Evolutionary conservation across 768 basidiomycete genomes (phyloP).

Genomic region (Collybiopsis confluens): DNA sequence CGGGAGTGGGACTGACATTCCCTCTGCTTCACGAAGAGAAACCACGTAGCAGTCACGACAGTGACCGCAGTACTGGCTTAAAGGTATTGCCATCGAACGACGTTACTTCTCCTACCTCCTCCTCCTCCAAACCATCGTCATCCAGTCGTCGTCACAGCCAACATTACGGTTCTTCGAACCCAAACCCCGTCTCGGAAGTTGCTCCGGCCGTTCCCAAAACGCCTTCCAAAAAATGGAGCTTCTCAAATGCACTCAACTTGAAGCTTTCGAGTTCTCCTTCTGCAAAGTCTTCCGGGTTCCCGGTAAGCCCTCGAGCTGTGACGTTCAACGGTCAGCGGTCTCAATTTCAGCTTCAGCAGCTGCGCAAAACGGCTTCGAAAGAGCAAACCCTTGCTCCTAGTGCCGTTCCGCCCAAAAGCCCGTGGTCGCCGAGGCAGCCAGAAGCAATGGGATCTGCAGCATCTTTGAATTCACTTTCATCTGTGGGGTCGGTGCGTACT

Average conservation of each 20-base stretch:
- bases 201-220: slow-evolving; percentile 56
- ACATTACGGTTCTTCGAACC: slow-evolving; percentile 29
- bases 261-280: slow-evolving; percentile 67
- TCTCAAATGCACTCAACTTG: slow-evolving; percentile 80
- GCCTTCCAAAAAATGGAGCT: slow-evolving; percentile 96
- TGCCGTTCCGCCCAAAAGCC: slow-evolving; percentile 33
- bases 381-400: slow-evolving; percentile 51
- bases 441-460: slow-evolving; percentile 78
- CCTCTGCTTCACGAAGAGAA: slow-evolving; percentile 42
- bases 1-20: slow-evolving; percentile 51
- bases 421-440: slow-evolving; percentile 68
- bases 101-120: slow-evolving; percentile 47
- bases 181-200: slow-evolving; percentile 38
- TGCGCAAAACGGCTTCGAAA: slow-evolving; percentile 67
- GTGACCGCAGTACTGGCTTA: slow-evolving; percentile 18
- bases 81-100: slow-evolving; percentile 29
- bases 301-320: slow-evolving; percentile 64
- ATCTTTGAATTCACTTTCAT: slow-evolving; percentile 71
- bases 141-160: slow-evolving; percentile 39
- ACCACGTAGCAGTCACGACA: slow-evolving; percentile 39
- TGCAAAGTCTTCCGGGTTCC: slow-evolving; percentile 50
- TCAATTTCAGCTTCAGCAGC: slow-evolving; percentile 40
- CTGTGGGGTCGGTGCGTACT: slow-evolving; percentile 59
- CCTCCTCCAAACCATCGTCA: slow-evolving; percentile 41
- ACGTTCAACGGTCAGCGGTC: slow-evolving; percentile 33